Percentiles rank a stretch among this genome's conserved stretches.
Conservation (phyloP, 257 asterid species). For the Cruciata laevipes region DNA sequence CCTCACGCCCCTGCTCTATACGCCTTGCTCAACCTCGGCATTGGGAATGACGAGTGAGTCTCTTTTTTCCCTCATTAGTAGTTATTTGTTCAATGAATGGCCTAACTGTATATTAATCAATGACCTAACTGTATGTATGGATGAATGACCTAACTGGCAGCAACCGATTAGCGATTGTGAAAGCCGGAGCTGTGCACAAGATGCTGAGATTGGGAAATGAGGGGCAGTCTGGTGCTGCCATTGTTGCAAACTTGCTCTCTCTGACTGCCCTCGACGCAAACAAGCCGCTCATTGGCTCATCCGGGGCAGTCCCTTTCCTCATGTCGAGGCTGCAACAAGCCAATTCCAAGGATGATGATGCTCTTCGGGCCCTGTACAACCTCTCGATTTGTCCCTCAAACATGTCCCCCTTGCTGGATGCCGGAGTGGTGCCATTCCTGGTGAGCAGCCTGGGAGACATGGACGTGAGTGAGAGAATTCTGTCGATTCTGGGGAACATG, state of each 20-base stretch:
- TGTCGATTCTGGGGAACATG: slow-evolving; percentile 60
- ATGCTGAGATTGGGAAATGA: slow-evolving; percentile 55
- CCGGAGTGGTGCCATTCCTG: slow-evolving; percentile 44
- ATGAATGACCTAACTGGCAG: slow-evolving; percentile 29
- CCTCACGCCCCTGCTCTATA: slow-evolving; percentile 59
- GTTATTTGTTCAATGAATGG: too few species aligned
- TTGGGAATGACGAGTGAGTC: slow-evolving; percentile 58
- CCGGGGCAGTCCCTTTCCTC: slow-evolving; percentile 66
- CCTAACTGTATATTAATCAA: too few species aligned
- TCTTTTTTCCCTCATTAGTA: background rate
- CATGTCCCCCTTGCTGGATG: slow-evolving; percentile 36
- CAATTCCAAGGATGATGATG: slow-evolving; percentile 47
- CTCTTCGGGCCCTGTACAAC: slow-evolving; percentile 71
- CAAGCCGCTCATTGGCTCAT: slow-evolving; percentile 69
- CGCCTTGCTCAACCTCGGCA: slow-evolving; percentile 75
- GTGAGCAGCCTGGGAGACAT: slow-evolving; percentile 52
- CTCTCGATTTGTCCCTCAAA: slow-evolving; percentile 63
- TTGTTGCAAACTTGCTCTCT: slow-evolving; percentile 78
- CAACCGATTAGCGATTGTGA: slow-evolving; percentile 82
- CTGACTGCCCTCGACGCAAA: slow-evolving; percentile 80
- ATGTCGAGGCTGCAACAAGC: slow-evolving; percentile 35
- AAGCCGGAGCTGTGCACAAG: slow-evolving; percentile 79
- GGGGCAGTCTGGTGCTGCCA: slow-evolving; percentile 46
- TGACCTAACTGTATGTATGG: too few species aligned
- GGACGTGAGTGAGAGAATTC: slow-evolving; percentile 66